Base-by-base conservation (phyloP, 371 early-diverging fungal species). In the Apophysomyces sp. region DNA sequence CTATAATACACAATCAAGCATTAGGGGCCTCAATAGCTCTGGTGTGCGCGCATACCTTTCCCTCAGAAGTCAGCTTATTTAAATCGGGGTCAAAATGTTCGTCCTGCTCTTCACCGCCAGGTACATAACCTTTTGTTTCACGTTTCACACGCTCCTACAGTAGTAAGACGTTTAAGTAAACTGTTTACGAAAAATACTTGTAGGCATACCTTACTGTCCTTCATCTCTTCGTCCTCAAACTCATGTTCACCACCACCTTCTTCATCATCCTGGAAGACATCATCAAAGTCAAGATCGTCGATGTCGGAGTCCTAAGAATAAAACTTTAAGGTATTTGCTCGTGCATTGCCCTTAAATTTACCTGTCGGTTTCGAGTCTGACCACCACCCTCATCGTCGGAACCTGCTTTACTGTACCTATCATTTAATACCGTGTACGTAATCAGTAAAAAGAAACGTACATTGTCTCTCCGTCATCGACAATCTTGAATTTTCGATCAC, bases 201-300 rank as follows among this genome's bases (percentile, higher is more conserved):
- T 21, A 26, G 29, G 16, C 54, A 70, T 68, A 72, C 71, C 52
- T 77, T 78, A 65, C 81, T 77, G 31, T 77, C 84, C 55, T 85
- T 84, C 29, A 78, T 77, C 29, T 89, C 88, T 51, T 87, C 87
- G 60, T 82, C 87, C 62, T 86, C 86, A 2, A 78, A 70, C 66
- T 85, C 86, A 54, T 84, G 83, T 13, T 92, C 91, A 28, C 78
- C 86, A 31, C 83, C 84, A 34, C 82, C 85, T 65, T 92, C 93
- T 68, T 97, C 97, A 67, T 97, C 97, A 51, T 79, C 80, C 64
- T 82, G 76, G 63, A 77, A 82, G 4, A 74, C 82, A 57, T 77
- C 80, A 52, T 79, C 82, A 60, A 77, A 82, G 44, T 79, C 82
- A 18, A 79, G 60, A 53, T 77, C 82, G 57, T 79, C 82, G n/a